Evolutionary conservation across 1,284 basidiomycete species (phyloP), one percentile per base, ranked within the genome.

Genomic region (Cutaneotrichosporon mucoides): DNA sequence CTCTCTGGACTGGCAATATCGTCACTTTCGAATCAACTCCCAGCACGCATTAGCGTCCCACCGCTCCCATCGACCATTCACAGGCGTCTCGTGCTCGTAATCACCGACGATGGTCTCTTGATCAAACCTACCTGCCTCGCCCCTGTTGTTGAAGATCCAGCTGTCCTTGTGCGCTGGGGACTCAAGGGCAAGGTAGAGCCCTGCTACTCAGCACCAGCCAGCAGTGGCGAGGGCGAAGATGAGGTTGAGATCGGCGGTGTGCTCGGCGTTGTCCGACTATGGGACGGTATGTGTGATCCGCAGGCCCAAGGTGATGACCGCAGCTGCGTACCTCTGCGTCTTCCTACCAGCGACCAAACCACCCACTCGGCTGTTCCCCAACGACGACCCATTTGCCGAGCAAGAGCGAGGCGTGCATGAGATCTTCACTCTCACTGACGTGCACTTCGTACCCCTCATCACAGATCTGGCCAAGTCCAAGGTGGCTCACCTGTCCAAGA

Each of bases 311-410:
- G 61, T 66, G 47, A 59, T 53, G 16, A 15, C 38, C n/a, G 9
- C 55, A 76, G 76, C 72, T 16, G 72, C 76, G 0, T 78, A 78
- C 61, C 63, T 79, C 9, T 59, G 77, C 33, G 70, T 77, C 6
- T 77, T 78, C 63, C 62, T 78, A 10, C 68, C 72, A 24, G 53
- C 70, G 10, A 47, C 47, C 15, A 66, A 59, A 13, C 51, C 61
- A 0, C 63, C 69, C 2, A 61, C 63, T 24, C 67, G 68, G 5
- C 59, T 72, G 15, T 73, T 72, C 55, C 64, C 68, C 10, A 62
- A 71, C 53, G 56, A 59, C 42, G 53, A 55, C 13, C 53, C 45
- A n/a, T 59, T 57, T 38, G 54, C 56, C 6, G 52, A 66, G 4
- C 24, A 48, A 11, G 55, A 64, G 33, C 38, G 38, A 7, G 8